These are phyloP conservation scores for Nakazawaea populi DNA, from an alignment of 805 yeast genomes.

Conservation along the genomic window DNA sequence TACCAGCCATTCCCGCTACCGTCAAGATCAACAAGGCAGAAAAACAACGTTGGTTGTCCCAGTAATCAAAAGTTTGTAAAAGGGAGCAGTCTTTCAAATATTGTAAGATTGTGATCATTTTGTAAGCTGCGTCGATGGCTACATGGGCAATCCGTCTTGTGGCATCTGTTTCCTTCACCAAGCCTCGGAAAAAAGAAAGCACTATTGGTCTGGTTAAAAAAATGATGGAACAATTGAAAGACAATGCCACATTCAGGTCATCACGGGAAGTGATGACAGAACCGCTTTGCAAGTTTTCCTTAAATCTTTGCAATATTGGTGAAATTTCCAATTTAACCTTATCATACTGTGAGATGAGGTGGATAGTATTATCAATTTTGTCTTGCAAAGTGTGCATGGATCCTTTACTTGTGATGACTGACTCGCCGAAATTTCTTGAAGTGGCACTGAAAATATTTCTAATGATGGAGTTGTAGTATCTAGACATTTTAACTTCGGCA, in stretches of 20 bases:
- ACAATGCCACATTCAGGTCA: slow-evolving; percentile 26
- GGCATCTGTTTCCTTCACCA: slow-evolving; percentile 16
- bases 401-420: not conserved
- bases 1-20: slow-evolving; percentile 15
- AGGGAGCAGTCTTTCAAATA: slow-evolving; percentile 22
- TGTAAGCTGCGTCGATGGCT: slow-evolving; percentile 26
- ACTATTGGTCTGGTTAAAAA: slow-evolving; percentile 30
- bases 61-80: slow-evolving; percentile 31
- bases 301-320: not conserved
- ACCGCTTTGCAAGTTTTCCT: not conserved
- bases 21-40: slow-evolving; percentile 25
- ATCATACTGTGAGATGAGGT: slow-evolving; percentile 1
- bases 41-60: slow-evolving; percentile 33
- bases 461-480: slow-evolving; percentile 25
- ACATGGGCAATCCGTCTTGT: slow-evolving; percentile 21
- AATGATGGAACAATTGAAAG: slow-evolving; percentile 29
- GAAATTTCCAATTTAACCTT: not conserved
- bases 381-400: slow-evolving; percentile 14
- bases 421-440: slow-evolving; percentile 17
- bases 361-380: slow-evolving; percentile 9
- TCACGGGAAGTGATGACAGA: slow-evolving; percentile 13
- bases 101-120: slow-evolving; percentile 23
- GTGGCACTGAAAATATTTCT: slow-evolving; percentile 25
- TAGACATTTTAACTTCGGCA: slow-evolving; percentile 20
- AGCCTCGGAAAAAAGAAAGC: slow-evolving; percentile 27